Evolutionary conservation across 129 eudicot genomes (phyloP).

Genomic region (Centaurea solstitialis): DNA sequence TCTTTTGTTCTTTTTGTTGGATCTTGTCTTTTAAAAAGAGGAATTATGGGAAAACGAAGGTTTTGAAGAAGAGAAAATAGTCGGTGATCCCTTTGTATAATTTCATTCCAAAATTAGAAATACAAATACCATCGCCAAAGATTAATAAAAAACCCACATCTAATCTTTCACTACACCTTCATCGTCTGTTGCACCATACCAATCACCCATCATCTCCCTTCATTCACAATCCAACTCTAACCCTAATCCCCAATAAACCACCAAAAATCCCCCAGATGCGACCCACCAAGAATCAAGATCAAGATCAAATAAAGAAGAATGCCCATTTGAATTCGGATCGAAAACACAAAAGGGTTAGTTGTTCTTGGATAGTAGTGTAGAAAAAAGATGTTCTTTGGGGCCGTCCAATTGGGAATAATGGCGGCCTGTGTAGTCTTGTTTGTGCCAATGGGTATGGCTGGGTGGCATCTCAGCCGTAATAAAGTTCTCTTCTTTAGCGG

Average conservation of each 20-base stretch:
- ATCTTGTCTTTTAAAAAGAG: not conserved
- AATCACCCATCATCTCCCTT: conserved; percentile 45
- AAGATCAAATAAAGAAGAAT: not conserved
- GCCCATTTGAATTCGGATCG: not conserved
- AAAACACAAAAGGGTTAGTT: too few relatives aligned
- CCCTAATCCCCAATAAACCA: conserved; percentile 23
- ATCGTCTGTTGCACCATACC: conserved; percentile 43
- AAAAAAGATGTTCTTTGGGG: conserved; percentile 67
- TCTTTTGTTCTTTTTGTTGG: not conserved
- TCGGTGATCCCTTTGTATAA: conserved; percentile 14
- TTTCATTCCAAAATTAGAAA: conserved; percentile 2
- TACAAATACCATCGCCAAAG: conserved; percentile 15
- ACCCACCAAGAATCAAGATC: conserved; percentile 1
- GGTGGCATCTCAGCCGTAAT: conserved; percentile 96
- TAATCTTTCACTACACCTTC: not conserved
- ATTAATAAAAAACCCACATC: not conserved
- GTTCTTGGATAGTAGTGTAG: not conserved
- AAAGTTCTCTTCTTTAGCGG: conserved; percentile 92
- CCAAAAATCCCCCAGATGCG: conserved; percentile 19
- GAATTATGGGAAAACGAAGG: not conserved
- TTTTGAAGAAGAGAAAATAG: not conserved
- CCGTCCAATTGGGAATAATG: conserved; percentile 86
- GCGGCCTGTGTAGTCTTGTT: conserved; percentile 87
- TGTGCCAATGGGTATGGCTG: conserved; percentile 98
- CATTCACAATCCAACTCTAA: conserved; percentile 37